These are phyloP conservation scores for Poa annua DNA, from an alignment of 176 grass and related monocot species.

Conservation along the genomic window DNA sequence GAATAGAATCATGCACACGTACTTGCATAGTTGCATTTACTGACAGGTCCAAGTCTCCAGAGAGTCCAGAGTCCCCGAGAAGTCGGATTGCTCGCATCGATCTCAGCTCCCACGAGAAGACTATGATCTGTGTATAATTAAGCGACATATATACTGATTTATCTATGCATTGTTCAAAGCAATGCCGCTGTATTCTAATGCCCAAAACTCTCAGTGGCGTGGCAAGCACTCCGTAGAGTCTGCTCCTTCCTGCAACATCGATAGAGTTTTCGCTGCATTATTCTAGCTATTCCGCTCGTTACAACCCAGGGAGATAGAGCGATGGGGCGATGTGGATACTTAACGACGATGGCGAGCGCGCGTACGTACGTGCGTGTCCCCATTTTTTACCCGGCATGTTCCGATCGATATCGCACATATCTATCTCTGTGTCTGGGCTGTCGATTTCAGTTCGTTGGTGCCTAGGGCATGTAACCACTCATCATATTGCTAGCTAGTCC, in stretches of 20 bases:
- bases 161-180: conserved; percentile 47
- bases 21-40: neutral
- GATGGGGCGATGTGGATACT: conserved; percentile 36
- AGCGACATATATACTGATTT: neutral
- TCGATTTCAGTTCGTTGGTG: neutral
- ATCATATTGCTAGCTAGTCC: neutral
- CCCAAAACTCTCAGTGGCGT: neutral
- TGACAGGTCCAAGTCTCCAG: neutral
- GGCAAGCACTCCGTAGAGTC: neutral
- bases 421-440: neutral
- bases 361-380: too few species aligned
- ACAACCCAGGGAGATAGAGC: conserved; percentile 35
- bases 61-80: neutral
- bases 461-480: conserved; percentile 46
- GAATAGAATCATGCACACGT: neutral
- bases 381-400: conserved; percentile 9
- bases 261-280: neutral
- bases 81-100: conserved; percentile 31
- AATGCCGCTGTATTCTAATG: conserved; percentile 38
- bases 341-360: neutral
- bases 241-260: conserved; percentile 29
- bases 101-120: conserved; percentile 32
- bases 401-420: neutral
- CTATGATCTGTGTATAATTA: neutral
- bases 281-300: conserved; percentile 44